These are phyloP conservation scores for Salix udensis DNA, from an alignment of 345 rosid genomes.

Conservation along the genomic window DNA sequence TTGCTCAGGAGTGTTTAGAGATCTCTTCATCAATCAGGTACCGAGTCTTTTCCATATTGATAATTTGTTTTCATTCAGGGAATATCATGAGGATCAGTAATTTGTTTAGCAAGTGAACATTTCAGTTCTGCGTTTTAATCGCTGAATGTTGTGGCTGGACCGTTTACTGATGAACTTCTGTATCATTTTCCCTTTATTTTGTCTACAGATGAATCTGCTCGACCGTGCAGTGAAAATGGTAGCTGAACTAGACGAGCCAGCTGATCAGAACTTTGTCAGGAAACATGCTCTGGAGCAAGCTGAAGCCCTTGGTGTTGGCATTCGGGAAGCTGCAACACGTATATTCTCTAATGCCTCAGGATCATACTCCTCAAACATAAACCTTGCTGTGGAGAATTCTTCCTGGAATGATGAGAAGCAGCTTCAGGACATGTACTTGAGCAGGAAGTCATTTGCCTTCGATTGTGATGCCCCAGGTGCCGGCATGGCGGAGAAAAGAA, in stretches of 20 bases:
- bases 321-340: conserved; percentile 93
- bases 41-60: background rate
- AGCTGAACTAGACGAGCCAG: conserved; percentile 93
- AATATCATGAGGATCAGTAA: background rate
- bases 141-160: background rate
- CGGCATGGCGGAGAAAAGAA: conserved; percentile 86
- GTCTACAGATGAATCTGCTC: conserved; percentile 82
- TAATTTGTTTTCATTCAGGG: background rate
- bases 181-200: background rate
- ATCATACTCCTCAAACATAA: conserved; percentile 89
- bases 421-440: conserved; percentile 98
- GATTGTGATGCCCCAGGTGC: conserved; percentile 90
- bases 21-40: conserved; percentile 97
- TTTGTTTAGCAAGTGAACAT: background rate
- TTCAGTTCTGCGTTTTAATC: background rate
- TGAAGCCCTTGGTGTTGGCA: conserved; percentile 62
- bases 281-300: conserved; percentile 95
- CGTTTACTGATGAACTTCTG: background rate
- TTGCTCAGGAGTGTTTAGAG: conserved; percentile 98
- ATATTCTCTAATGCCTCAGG: conserved; percentile 97
- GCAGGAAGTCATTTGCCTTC: conserved; percentile 95
- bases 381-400: conserved; percentile 94
- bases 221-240: conserved; percentile 98
- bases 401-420: conserved; percentile 99
- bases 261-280: conserved; percentile 74